Conservation (phyloP, 2,329 filamentous ascomycete species). For the Trichoderma sp. region DNA sequence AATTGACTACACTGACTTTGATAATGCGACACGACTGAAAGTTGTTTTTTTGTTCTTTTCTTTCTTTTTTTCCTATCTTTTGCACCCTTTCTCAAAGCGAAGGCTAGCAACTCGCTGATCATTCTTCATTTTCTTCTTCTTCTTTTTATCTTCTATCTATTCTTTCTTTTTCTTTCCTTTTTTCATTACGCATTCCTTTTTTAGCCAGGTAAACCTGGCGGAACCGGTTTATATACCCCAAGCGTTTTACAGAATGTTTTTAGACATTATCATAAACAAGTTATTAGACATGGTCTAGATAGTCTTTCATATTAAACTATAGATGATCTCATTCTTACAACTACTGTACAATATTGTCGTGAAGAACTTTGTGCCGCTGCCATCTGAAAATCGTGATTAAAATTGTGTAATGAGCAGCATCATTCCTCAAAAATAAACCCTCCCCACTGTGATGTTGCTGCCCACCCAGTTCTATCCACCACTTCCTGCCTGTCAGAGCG, state of each 20-base stretch:
- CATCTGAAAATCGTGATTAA: neutral
- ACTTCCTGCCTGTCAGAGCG: slow-evolving; percentile 45
- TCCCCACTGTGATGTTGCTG: slow-evolving; percentile 55
- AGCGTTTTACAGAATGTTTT: slow-evolving; percentile 37
- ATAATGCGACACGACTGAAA: neutral
- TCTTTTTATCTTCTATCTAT: neutral
- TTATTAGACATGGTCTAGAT: slow-evolving; percentile 16
- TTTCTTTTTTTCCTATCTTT: neutral
- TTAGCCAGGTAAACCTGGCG: neutral
- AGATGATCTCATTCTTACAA: neutral
- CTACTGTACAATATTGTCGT: neutral
- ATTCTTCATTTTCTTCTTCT: neutral
- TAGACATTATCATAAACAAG: neutral
- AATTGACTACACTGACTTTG: neutral
- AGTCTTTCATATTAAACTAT: neutral
- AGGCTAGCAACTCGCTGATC: neutral
- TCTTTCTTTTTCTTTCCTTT: neutral
- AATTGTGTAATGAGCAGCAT: neutral
- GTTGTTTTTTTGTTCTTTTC: neutral
- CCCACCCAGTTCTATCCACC: slow-evolving; percentile 52
- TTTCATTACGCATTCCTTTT: neutral
- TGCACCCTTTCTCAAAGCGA: neutral
- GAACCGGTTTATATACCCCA: slow-evolving; percentile 37
- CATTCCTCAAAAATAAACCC: slow-evolving; percentile 47
- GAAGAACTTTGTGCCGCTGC: neutral